Base-by-base conservation (phyloP, 148 eudicot genomes). In the Arbutus unedo region DNA sequence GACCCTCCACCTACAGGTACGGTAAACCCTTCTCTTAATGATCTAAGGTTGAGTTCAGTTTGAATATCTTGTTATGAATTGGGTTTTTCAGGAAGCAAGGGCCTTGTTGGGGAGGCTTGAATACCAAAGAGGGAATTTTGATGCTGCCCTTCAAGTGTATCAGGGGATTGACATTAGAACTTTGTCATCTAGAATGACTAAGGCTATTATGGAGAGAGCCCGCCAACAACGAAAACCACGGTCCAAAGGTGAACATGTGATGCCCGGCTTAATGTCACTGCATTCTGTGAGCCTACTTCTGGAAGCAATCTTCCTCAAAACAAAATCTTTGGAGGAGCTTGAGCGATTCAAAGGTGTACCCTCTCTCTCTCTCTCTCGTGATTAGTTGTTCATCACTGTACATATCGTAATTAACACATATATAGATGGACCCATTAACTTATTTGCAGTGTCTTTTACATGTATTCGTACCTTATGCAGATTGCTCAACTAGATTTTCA, bases 101-200 rank as follows among this genome's bases (percentile, higher is more conserved):
- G 99, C 98, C 51, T 89, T 96, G 87, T 82, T 96, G 79, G 99
- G 99, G 80, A 92, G 98, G 83, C 95, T 96, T 62, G 99, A 96
- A 78, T 94, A 89, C 88, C 99, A 96, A 80, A 96, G 90, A 83
- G 98, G 94, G 71, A 96, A 94, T 74, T 92, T 90, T 75, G 96
- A 89, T 89, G 99, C 93, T 73, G 98, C 99, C 64, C 91, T 96
- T 82, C 95, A 96, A 84, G 93, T 96, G 15, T 96, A 94, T 76
- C 90, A 94, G 75, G 98, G 99, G 87, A 96, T 96, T 85, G 99
- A 94, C 83, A 90, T 94, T 59, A 88, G 77, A 67, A 89, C 78
- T 75, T 83, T 96, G 74, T 87, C 91, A n/a, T 87, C 92, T 13
- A 89, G 91, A 76, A 93, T 96, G 91, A 86, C 84, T 10, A 89